These are phyloP conservation scores for Camelina sativa DNA, from an alignment of 345 rosid genomes.

Conservation along the genomic window DNA sequence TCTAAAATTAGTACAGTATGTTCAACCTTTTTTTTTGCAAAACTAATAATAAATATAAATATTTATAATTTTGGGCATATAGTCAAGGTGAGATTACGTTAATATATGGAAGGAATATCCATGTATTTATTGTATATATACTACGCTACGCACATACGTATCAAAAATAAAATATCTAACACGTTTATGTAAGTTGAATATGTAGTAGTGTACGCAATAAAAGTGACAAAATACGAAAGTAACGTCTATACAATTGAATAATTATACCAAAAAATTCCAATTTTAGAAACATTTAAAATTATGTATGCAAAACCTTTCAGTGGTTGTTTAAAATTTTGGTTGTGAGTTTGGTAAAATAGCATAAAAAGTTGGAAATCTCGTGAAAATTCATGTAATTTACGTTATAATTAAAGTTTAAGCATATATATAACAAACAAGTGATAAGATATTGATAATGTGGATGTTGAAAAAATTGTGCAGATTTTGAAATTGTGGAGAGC, in stretches of 20 bases:
- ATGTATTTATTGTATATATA: no score
- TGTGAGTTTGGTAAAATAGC: neutral
- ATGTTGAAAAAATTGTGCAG: slow-evolving; percentile 47
- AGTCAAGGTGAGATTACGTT: no score
- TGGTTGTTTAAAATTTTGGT: neutral
- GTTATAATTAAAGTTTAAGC: neutral
- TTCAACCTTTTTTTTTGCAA: no score
- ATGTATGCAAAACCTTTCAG: neutral
- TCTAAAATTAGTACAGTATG: no score
- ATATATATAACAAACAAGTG: neutral
- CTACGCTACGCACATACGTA: no score
- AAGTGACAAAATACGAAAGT: neutral
- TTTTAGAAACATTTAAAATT: no score
- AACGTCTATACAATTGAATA: neutral
- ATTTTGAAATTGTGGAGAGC: slow-evolving; percentile 40
- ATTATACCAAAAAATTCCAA: neutral
- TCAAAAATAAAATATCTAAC: neutral
- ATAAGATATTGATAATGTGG: slow-evolving; percentile 35
- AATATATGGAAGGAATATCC: no score
- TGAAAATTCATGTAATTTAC: neutral
- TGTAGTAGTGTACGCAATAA: neutral
- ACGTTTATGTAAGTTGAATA: neutral
- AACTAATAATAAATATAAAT: no score
- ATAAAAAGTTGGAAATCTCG: neutral
- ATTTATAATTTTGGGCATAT: no score